Percentiles rank a stretch among this genome's conserved stretches.
Conservation (phyloP, 2,329 filamentous ascomycete genomes). For the Phialemoniopsis sp. region DNA sequence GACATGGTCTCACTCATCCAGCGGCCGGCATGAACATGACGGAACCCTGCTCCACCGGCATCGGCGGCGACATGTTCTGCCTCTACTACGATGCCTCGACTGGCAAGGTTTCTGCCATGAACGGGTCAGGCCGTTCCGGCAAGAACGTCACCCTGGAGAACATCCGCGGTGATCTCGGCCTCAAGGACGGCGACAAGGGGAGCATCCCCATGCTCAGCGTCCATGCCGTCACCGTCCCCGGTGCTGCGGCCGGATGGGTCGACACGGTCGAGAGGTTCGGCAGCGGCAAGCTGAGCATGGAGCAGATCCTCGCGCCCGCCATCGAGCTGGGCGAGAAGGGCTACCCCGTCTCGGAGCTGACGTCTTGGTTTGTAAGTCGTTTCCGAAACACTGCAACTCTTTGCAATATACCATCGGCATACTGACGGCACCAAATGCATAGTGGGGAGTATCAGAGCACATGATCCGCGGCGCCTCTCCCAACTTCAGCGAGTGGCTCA, state of each 20-base stretch:
- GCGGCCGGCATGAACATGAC: slow-evolving; percentile 91
- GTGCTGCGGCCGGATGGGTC: slow-evolving; percentile 89
- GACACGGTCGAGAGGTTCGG: slow-evolving; percentile 87
- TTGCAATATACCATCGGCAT: not conserved
- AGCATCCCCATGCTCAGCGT: slow-evolving; percentile 70
- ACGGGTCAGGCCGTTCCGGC: slow-evolving; percentile 86
- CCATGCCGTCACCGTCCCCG: slow-evolving; percentile 82
- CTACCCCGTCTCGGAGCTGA: slow-evolving; percentile 82
- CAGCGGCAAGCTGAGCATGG: slow-evolving; percentile 75
- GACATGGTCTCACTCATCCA: slow-evolving; percentile 22
- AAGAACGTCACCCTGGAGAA: slow-evolving; percentile 63
- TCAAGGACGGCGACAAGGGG: slow-evolving; percentile 49
- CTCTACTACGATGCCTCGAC: slow-evolving; percentile 84
- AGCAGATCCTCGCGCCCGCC: slow-evolving; percentile 76
- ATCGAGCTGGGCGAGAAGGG: slow-evolving; percentile 84
- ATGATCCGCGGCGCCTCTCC: slow-evolving; percentile 70
- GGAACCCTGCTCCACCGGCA: slow-evolving; percentile 88
- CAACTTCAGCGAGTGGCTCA: slow-evolving; percentile 84
- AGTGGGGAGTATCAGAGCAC: slow-evolving; percentile 71
- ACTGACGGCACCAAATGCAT: not conserved
- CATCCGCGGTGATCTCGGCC: slow-evolving; percentile 64
- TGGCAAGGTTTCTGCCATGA: slow-evolving; percentile 78
- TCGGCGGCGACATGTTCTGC: slow-evolving; percentile 96
- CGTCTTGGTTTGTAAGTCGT: slow-evolving; percentile 59
- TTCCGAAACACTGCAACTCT: not conserved